Percentiles rank a stretch among this genome's conserved stretches.
Conservation (phyloP, 2,329 filamentous ascomycete genomes). For the Gnomoniopsis sp. region DNA sequence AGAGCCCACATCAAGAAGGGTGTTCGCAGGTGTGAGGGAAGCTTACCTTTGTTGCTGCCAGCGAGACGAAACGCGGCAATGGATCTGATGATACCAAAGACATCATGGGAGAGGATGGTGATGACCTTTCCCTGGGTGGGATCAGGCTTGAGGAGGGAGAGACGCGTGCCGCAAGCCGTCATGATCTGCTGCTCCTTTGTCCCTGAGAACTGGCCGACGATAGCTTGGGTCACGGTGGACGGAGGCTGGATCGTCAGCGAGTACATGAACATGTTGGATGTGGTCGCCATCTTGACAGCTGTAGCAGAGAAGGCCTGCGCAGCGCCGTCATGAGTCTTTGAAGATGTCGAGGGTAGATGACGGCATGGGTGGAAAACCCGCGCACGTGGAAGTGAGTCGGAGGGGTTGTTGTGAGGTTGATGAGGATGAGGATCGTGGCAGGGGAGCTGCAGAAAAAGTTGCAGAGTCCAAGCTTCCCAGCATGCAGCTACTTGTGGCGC, state of each 20-base stretch:
- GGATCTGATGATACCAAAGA: conserved; percentile 91
- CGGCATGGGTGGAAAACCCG: background rate
- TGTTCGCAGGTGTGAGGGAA: conserved; percentile 23
- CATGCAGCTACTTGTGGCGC: background rate
- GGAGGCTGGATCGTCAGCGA: conserved; percentile 93
- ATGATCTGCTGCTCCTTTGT: conserved; percentile 98
- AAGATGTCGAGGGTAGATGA: background rate
- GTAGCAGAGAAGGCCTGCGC: conserved; percentile 50
- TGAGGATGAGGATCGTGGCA: background rate
- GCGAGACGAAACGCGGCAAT: conserved; percentile 88
- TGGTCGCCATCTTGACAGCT: conserved; percentile 77
- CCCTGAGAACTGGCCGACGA: conserved; percentile 91
- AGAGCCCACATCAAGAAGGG: conserved; percentile 46
- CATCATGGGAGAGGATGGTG: conserved; percentile 84
- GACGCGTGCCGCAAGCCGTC: conserved; percentile 84
- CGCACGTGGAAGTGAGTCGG: background rate
- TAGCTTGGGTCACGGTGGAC: conserved; percentile 83
- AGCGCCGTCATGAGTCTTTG: conserved; percentile 27
- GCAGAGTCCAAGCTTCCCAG: background rate
- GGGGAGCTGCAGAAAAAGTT: conserved; percentile 1
- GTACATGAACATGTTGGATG: conserved; percentile 98
- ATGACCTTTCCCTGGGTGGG: conserved; percentile 81
- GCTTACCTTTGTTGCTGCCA: conserved; percentile 91
- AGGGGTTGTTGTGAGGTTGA: background rate
- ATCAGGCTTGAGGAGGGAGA: conserved; percentile 84